These are phyloP conservation scores for Fragilariopsis cylindrus DNA, from an alignment of 108 stramenopile genomes.

Conservation along the genomic window DNA sequence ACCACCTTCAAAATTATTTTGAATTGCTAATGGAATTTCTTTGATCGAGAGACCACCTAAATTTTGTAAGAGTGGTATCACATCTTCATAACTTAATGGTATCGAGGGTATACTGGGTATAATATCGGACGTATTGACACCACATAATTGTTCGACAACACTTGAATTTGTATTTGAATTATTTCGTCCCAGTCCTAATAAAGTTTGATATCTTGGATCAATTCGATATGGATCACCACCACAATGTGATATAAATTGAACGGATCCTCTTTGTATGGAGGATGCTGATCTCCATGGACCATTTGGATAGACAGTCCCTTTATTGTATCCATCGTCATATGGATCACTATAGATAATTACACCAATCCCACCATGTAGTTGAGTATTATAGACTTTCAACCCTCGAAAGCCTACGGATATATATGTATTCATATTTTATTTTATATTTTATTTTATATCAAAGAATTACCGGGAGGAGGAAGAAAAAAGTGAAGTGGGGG, in stretches of 20 bases:
- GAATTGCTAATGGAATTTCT: slow-evolving; percentile 18
- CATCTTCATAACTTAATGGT: slow-evolving; percentile 65
- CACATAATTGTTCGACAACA: too few relatives aligned
- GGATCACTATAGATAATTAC: slow-evolving; percentile 67
- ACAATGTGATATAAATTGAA: slow-evolving; percentile 59
- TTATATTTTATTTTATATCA: too few relatives aligned
- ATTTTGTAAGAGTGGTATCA: slow-evolving; percentile 44
- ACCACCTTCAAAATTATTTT: slow-evolving; percentile 41
- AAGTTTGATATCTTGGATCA: slow-evolving; percentile 31
- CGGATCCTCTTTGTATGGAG: slow-evolving; percentile 62
- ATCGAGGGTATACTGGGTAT: slow-evolving; percentile 59
- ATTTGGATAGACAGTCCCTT: slow-evolving; percentile 54
- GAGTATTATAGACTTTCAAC: slow-evolving; percentile 70
- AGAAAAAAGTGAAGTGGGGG: too few relatives aligned
- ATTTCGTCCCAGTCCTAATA: background rate
- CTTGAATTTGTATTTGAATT: too few relatives aligned
- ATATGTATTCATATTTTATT: too few relatives aligned
- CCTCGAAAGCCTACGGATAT: too few relatives aligned
- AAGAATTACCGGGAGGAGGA: too few relatives aligned
- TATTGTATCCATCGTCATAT: slow-evolving; percentile 51
- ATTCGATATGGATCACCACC: slow-evolving; percentile 64
- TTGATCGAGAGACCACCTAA: slow-evolving; percentile 34
- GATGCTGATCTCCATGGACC: slow-evolving; percentile 59
- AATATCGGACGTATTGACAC: slow-evolving; percentile 20
- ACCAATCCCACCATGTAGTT: slow-evolving; percentile 50